Conservation (phyloP, 257 asterid genomes). For the Parsonsia alboflavescens region DNA sequence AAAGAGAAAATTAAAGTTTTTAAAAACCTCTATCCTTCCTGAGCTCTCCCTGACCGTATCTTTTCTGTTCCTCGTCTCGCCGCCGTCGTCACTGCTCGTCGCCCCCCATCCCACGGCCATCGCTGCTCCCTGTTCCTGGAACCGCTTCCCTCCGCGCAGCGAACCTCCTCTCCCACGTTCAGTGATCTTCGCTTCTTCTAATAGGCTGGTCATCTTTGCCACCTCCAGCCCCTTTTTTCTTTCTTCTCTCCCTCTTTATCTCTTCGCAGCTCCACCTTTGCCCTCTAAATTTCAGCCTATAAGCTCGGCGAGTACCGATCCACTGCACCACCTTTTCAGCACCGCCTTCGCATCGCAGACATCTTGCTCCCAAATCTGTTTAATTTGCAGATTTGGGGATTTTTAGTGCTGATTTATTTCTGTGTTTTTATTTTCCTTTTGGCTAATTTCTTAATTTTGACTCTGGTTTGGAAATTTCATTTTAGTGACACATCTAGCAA, state of each 20-base stretch:
- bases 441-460: background rate
- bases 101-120: background rate
- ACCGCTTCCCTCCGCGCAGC: background rate
- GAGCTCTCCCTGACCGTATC: background rate
- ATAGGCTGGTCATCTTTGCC: background rate
- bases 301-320: background rate
- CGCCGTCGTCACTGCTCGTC: background rate
- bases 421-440: background rate
- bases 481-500: background rate
- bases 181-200: background rate
- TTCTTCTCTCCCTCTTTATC: background rate
- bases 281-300: background rate
- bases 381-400: background rate
- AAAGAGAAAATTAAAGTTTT: background rate
- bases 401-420: background rate
- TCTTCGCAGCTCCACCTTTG: background rate
- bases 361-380: background rate
- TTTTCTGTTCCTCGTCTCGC: background rate
- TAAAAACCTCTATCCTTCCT: constrained; percentile 3
- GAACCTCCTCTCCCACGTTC: too few species aligned
- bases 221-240: background rate
- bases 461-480: background rate
- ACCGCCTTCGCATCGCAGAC: background rate
- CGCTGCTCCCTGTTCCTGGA: background rate
- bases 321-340: background rate